These are phyloP conservation scores for Testicularia cyperi DNA, from an alignment of 1,284 basidiomycete species.

Conservation along the genomic window DNA sequence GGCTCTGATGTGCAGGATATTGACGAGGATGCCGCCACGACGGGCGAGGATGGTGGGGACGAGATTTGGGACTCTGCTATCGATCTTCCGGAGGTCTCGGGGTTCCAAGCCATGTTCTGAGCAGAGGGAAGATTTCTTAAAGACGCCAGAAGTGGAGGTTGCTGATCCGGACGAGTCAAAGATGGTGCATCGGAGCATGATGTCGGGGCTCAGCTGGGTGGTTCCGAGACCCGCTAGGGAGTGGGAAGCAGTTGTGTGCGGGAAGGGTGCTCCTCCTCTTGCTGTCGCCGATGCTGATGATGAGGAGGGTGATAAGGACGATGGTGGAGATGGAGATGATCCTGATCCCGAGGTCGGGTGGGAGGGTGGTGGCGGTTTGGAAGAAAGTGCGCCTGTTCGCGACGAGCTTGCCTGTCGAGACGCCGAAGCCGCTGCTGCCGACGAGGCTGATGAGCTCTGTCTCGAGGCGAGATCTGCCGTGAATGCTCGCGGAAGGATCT, in stretches of 20 bases:
- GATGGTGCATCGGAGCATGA: conserved; percentile 53
- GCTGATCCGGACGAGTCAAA: conserved; percentile 63
- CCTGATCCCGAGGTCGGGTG: too few species aligned
- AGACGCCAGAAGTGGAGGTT: conserved; percentile 83
- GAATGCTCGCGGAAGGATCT: too few species aligned
- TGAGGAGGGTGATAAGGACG: too few species aligned
- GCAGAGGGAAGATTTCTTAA: conserved; percentile 85
- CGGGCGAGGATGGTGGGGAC: conserved; percentile 88
- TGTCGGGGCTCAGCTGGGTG: conserved; percentile 42
- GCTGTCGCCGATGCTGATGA: conserved; percentile 18
- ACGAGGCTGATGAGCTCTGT: too few species aligned
- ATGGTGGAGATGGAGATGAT: too few species aligned
- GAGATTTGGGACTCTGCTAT: conserved; percentile 87
- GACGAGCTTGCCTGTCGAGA: too few species aligned
- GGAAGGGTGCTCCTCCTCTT: conserved; percentile 30
- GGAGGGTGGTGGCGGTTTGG: too few species aligned
- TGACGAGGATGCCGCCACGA: conserved; percentile 77
- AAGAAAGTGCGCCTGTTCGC: too few species aligned
- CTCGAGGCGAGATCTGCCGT: too few species aligned
- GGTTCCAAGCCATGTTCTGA: conserved; percentile 84
- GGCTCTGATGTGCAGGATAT: conserved; percentile 89
- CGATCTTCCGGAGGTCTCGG: conserved; percentile 93
- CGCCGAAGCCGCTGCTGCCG: too few species aligned
- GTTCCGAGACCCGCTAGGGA: conserved; percentile 21
- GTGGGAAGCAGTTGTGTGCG: too few species aligned